Evolutionary conservation across 139 green algal genomes (phyloP).

Genomic region (Chlamydomonas sphaeroides): DNA sequence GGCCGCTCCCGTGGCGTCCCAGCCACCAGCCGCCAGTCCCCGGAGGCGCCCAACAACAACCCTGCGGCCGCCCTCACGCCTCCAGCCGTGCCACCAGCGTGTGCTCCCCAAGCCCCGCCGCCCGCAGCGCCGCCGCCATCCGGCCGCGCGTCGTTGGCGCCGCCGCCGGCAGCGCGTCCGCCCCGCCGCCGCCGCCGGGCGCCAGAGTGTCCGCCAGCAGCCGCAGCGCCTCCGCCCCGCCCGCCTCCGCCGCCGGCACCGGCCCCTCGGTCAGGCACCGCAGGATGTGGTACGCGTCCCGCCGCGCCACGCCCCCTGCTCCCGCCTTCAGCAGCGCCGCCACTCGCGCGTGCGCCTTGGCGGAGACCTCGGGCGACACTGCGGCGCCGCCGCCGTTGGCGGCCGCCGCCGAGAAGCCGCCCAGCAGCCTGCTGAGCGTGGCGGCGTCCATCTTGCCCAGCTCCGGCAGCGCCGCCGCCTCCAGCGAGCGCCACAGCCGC

Average conservation of each 20-base stretch:
- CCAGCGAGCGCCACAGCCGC: not conserved
- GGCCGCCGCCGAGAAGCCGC: not conserved
- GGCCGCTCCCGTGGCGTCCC: too few relatives aligned
- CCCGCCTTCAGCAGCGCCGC: not conserved
- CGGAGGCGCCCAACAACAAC: too few relatives aligned
- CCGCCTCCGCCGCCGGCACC: not conserved
- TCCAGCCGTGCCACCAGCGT: not conserved
- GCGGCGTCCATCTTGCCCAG: not conserved
- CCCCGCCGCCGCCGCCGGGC: not conserved
- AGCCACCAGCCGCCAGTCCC: too few relatives aligned
- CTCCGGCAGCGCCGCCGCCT: constrained; percentile 1
- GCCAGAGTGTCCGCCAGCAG: not conserved
- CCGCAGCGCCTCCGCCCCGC: not conserved
- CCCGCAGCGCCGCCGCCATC: constrained; percentile 3
- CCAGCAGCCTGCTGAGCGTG: constrained; percentile 2
- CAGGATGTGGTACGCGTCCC: not conserved
- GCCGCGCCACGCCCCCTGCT: not conserved
- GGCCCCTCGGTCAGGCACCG: not conserved
- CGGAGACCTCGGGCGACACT: not conserved
- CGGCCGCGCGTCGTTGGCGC: not conserved
- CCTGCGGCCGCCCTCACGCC: not conserved
- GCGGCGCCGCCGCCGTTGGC: not conserved
- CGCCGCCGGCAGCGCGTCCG: not conserved
- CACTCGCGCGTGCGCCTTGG: not conserved
- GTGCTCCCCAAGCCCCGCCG: not conserved